Evolutionary conservation across 306 rosid species (phyloP), one percentile per base, ranked within the genome.

Genomic region (Lathyrus tuberosus): DNA sequence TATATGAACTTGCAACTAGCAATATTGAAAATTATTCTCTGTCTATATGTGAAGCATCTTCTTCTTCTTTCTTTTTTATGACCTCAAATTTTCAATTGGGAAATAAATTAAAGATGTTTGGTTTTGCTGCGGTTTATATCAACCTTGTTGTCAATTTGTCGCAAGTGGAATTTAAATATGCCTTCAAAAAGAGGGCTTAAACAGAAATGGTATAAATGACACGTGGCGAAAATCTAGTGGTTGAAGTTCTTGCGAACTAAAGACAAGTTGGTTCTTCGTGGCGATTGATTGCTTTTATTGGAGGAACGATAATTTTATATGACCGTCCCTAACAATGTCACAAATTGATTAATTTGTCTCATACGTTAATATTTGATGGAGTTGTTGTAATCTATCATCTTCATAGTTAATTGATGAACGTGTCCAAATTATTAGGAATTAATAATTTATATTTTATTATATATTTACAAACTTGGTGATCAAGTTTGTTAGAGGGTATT

Each of bases 211-310:
- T 62, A 35, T 65, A 44, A 49, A 38, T 11, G 12, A 65, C 86
- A 80, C 81, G 87, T 84, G 91, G 75, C 65, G 0, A 0, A 1
- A 18, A 64, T 6, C 2, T 62, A 85, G 53, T 54, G 81, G 87
- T 11, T 8, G 3, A 15, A 44, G 20, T 17, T 57, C 71, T 37
- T 8, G 49, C 79, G 71, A 33, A 47, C 70, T 47, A 18, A 3
- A 53, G 43, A 28, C 64, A 56, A 43, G 18, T 28, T 41, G 74
- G 44, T 79, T 79, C 37, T 17, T 62, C 79, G 76, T 68, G 68
- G 79, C 5, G 37, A 15, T n/a, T 33, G 38, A 20, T 67, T 31
- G 46, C 15, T 7, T 12, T 4, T 44, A 7, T 5, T n/a, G 35
- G n/a, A 28, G 53, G 30, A 46, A 65, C 16, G 8, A 28, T 10